A percentile compares a stretch with the other conserved stretches of the same genome.
Conservation (phyloP, 352 stramenopile species). For the Thalassiosira hispida region DNA sequence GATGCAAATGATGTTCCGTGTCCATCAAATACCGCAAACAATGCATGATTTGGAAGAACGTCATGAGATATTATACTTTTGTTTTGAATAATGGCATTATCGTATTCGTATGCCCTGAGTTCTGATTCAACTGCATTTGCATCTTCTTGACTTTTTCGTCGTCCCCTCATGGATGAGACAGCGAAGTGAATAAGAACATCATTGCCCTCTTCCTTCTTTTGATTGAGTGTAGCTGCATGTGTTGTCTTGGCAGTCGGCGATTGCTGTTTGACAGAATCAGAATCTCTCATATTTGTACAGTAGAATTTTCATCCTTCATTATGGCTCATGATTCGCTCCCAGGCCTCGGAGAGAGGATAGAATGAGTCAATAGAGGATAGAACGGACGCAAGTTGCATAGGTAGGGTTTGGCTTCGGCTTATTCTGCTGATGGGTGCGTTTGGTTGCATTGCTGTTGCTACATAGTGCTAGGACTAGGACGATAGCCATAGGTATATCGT, state of each 20-base stretch:
- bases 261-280: neutral
- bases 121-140: slow-evolving; percentile 25
- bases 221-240: slow-evolving; percentile 31
- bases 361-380: too few relatives aligned
- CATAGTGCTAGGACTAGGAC: too few relatives aligned
- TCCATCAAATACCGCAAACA: slow-evolving; percentile 80
- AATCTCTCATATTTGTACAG: neutral
- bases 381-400: too few relatives aligned
- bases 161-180: slow-evolving; percentile 74
- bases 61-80: neutral
- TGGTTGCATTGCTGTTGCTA: too few relatives aligned
- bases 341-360: too few relatives aligned
- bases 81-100: neutral
- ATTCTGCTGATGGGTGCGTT: too few relatives aligned
- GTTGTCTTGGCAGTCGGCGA: slow-evolving; percentile 14
- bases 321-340: neutral
- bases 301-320: neutral
- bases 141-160: slow-evolving; percentile 68
- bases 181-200: slow-evolving; percentile 56
- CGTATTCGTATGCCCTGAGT: neutral
- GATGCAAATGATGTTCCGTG: slow-evolving; percentile 67
- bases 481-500: too few relatives aligned
- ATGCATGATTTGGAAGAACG: slow-evolving; percentile 26
- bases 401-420: too few relatives aligned
- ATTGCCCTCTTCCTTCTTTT: slow-evolving; percentile 27